Percentiles rank a stretch among this genome's conserved stretches.
Conservation (phyloP, 352 stramenopile genomes). For the Phytophthora megakarya region DNA sequence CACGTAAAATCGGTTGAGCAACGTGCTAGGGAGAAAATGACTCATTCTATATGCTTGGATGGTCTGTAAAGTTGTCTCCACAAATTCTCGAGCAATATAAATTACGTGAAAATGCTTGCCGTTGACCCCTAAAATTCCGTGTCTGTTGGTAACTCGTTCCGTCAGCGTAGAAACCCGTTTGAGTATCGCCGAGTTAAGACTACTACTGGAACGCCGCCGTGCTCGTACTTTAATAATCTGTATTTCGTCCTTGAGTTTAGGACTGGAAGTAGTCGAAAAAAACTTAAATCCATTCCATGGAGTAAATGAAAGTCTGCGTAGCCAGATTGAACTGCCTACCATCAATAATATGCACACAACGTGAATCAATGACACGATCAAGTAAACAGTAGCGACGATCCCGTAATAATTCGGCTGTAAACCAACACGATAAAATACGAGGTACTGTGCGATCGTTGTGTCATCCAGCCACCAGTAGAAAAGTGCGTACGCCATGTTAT, state of each 20-base stretch:
- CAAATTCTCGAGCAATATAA: too few species aligned
- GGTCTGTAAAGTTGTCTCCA: too few species aligned
- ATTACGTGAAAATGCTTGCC: too few species aligned
- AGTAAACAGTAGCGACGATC: neutral
- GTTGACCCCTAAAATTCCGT: conserved; percentile 22
- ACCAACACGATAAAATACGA: conserved; percentile 17
- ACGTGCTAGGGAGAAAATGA: too few species aligned
- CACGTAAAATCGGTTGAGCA: too few species aligned
- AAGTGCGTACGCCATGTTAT: conserved; percentile 12
- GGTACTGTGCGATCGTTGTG: neutral
- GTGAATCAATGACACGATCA: neutral
- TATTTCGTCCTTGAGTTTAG: neutral
- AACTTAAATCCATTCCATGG: conserved; percentile 6
- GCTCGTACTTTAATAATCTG: neutral
- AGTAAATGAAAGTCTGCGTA: conserved; percentile 4
- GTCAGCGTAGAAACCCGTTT: neutral
- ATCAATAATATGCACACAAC: conserved; percentile 3
- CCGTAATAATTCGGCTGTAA: conserved; percentile 5
- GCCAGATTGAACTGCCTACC: neutral
- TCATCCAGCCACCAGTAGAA: conserved; percentile 5
- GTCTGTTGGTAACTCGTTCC: conserved; percentile 1
- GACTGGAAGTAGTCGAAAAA: neutral
- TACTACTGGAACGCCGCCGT: neutral
- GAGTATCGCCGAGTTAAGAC: neutral
- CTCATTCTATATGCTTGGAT: too few species aligned